phyloP scores from a whole-genome alignment of 129 eudicot species.

The Pseudognaphalium luteoalbum region DNA sequence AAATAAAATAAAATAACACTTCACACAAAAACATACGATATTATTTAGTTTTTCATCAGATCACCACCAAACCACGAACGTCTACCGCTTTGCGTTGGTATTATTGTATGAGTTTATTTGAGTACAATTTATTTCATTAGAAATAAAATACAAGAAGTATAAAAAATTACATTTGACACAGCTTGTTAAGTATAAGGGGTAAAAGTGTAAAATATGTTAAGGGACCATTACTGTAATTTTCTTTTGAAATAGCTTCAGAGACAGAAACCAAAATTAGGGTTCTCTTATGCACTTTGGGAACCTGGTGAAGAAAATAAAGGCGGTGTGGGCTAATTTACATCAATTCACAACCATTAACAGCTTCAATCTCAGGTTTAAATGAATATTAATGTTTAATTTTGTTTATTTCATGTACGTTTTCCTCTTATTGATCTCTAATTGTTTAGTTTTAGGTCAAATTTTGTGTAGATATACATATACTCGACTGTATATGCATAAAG shows the following conservation, averaged over 20 bases:
- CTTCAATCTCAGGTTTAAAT: conserved; percentile 4
- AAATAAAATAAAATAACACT: too few relatives aligned
- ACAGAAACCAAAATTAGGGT: neutral
- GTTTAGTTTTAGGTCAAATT: conserved; percentile 14
- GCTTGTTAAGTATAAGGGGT: neutral
- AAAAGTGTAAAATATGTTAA: too few relatives aligned
- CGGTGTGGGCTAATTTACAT: neutral
- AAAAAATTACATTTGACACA: too few relatives aligned
- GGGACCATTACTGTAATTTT: neutral
- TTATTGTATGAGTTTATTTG: too few relatives aligned
- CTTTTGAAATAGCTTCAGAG: neutral
- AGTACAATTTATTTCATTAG: too few relatives aligned
- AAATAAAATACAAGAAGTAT: too few relatives aligned
- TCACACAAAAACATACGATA: too few relatives aligned
- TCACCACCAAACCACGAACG: too few relatives aligned
- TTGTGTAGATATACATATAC: neutral
- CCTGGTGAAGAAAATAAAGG: conserved; percentile 4
- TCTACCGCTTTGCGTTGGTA: too few relatives aligned
- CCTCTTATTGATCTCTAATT: conserved; percentile 14
- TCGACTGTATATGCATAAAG: too few relatives aligned
- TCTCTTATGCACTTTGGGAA: conserved; percentile 5
- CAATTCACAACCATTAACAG: neutral
- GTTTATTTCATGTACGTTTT: neutral
- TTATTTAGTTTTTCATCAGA: too few relatives aligned
- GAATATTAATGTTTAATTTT: neutral